Base-by-base conservation (phyloP, 768 basidiomycete species). In the Thelephora ganbajun region DNA sequence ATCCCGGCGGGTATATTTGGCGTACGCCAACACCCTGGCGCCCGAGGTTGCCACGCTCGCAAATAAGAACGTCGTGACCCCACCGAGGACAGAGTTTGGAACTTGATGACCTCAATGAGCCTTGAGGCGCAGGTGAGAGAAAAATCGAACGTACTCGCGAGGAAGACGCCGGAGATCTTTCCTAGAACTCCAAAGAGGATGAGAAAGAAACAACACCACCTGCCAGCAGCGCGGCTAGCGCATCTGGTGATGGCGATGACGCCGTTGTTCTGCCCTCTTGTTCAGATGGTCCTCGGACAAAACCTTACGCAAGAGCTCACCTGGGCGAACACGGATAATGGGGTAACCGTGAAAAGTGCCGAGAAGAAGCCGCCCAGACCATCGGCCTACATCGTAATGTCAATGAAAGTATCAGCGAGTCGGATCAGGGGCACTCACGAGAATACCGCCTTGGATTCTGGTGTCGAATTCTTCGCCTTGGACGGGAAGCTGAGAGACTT, bases 11-110 rank as follows among this genome's bases (percentile, higher is more conserved):
- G 74, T 74, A 57, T 80, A 86, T 13, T 61, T 54, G 30, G 72
- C 64, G 53, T 74, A 73, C 2, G 76, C 69, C 23, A 92, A 67
- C 2, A 90, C 83, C 19, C 82, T 74, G 23, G 83, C 45, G 30
- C 88, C 86, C 0, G 81, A 83, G 6, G 75, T 72, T 13, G 74
- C 71, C 23, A 90, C 86, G 35, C 71, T 79, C 0, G 83, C 80
- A 57, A 91, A 90, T 9, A 90, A 69, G 71, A 90, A 90, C 2
- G 87, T 89, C 11, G 86, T 92, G 2, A 90, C 85, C 2, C 87
- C 86, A 1, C 87, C 88, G 0, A 88, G 72, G 6, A 88, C 86
- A 0, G 87, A 69, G 56, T 83, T 80, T 1, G 88, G 89, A 50
- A 92, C 73, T 74, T 50, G 12, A 20, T 9, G 11, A 34, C 39